Evolutionary conservation across 2,329 filamentous ascomycete species (phyloP).

Genomic region (Chrysoporthe austroafricana): DNA sequence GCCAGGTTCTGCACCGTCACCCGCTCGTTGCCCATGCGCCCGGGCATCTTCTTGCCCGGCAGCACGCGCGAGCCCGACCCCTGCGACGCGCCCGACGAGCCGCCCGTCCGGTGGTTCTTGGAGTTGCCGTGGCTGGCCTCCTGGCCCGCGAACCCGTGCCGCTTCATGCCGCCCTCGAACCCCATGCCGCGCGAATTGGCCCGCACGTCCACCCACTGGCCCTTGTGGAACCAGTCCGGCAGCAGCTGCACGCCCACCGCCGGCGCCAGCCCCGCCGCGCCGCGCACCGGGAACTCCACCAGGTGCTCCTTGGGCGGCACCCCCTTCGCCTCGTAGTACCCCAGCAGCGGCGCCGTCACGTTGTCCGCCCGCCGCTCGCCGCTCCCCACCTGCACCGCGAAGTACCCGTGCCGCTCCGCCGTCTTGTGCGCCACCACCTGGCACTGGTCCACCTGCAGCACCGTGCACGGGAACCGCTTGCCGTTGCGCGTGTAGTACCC

Average conservation of each 20-base stretch:
- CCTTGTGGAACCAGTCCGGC: conserved; percentile 89
- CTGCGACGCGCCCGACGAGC: conserved; percentile 86
- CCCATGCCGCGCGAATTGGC: conserved; percentile 84
- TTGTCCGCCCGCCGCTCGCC: conserved; percentile 76
- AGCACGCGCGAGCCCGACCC: conserved; percentile 89
- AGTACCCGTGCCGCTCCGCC: conserved; percentile 81
- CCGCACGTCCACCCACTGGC: conserved; percentile 87
- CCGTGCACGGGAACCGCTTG: conserved; percentile 81
- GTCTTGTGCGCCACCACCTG: conserved; percentile 91
- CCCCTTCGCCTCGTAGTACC: conserved; percentile 82
- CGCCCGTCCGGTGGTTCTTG: conserved; percentile 88
- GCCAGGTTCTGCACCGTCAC: conserved; percentile 91
- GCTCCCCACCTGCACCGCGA: conserved; percentile 85
- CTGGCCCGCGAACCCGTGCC: conserved; percentile 87
- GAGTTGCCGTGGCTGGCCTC: conserved; percentile 94
- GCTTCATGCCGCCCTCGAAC: conserved; percentile 98
- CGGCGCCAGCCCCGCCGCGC: conserved; percentile 68
- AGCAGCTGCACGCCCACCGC: conserved; percentile 75
- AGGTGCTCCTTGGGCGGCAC: conserved; percentile 84
- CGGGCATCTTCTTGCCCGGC: conserved; percentile 97
- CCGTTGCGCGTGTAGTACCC: conserved; percentile 83
- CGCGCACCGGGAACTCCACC: conserved; percentile 84
- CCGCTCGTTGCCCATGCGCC: conserved; percentile 87
- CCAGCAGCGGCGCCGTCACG: conserved; percentile 79
- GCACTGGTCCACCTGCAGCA: conserved; percentile 90